Evolutionary conservation across 2,329 filamentous ascomycete genomes (phyloP).

Genomic region (Ophidiomyces ophidiicola): DNA sequence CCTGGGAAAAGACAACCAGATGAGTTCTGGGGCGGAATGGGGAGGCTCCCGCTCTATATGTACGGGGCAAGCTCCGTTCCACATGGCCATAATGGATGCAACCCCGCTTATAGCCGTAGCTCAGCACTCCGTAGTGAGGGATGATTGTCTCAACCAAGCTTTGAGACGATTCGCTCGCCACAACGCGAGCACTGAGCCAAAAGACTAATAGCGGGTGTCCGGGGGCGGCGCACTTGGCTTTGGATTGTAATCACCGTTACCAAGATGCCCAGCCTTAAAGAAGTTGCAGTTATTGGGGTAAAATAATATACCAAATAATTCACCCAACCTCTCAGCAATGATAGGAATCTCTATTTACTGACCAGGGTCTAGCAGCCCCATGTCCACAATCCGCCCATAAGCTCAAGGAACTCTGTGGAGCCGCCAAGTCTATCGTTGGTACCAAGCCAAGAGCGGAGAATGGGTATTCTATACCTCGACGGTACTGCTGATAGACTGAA

Average conservation of each 20-base stretch:
- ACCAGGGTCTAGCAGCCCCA: background rate
- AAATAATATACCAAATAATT: background rate
- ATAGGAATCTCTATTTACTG: background rate
- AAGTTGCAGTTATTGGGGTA: slow-evolving; percentile 6
- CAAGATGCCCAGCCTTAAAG: slow-evolving; percentile 5
- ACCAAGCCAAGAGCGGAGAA: slow-evolving; percentile 4
- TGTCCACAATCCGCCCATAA: background rate
- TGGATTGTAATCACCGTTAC: slow-evolving; percentile 1
- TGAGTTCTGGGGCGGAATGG: slow-evolving; percentile 8
- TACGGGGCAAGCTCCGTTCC: slow-evolving; percentile 7
- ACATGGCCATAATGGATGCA: slow-evolving; percentile 1
- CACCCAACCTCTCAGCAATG: background rate
- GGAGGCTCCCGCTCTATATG: slow-evolving; percentile 12
- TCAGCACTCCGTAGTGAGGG: too few relatives aligned
- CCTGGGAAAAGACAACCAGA: slow-evolving; percentile 11
- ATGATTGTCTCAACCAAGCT: slow-evolving; percentile 5
- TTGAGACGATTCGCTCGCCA: slow-evolving; percentile 7
- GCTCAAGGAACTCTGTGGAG: slow-evolving; percentile 1
- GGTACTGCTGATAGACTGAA: too few relatives aligned
- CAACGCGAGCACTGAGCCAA: slow-evolving; percentile 7
- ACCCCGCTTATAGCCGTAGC: slow-evolving; percentile 14
- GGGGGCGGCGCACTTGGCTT: background rate
- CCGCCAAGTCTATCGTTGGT: background rate
- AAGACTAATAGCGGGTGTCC: background rate
- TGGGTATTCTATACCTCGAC: background rate